These are phyloP conservation scores for Mortierella sp. DNA, from an alignment of 371 early-diverging fungal genomes.

Conservation along the genomic window DNA sequence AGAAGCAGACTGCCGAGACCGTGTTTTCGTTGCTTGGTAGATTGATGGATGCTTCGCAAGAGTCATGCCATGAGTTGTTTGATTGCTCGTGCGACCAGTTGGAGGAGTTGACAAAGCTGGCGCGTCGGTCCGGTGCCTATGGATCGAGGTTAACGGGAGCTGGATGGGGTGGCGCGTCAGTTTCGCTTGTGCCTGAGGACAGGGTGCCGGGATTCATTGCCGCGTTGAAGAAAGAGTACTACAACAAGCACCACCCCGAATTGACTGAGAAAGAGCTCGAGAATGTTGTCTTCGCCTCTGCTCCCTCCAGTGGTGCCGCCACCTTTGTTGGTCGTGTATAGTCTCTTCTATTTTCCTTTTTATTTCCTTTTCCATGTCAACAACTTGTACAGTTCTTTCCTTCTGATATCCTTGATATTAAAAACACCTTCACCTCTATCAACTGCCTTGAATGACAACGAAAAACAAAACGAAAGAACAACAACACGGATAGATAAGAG, in stretches of 20 bases:
- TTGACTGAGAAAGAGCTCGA: constrained; percentile 66
- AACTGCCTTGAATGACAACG: too few species aligned
- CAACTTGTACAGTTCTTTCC: background rate
- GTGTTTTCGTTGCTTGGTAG: constrained; percentile 70
- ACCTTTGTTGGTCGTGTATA: constrained; percentile 54
- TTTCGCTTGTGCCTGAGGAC: constrained; percentile 83
- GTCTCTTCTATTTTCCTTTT: background rate
- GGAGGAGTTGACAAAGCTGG: constrained; percentile 84
- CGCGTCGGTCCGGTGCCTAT: constrained; percentile 79
- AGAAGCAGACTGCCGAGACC: constrained; percentile 19
- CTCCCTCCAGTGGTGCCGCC: constrained; percentile 74
- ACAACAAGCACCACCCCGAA: constrained; percentile 71
- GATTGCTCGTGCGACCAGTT: constrained; percentile 93
- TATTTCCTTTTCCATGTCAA: background rate
- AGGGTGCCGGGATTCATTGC: constrained; percentile 75
- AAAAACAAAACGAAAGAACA: too few species aligned
- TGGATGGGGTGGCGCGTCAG: constrained; percentile 97
- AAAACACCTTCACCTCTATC: background rate
- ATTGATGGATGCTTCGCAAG: constrained; percentile 94
- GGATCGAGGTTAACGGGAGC: constrained; percentile 95
- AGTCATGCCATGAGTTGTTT: constrained; percentile 84
- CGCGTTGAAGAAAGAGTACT: constrained; percentile 79
- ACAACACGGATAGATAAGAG: too few species aligned
- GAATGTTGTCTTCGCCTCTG: constrained; percentile 72
- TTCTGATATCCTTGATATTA: constrained; percentile 1